Conservation (phyloP, 495 filamentous ascomycete species). For the Penicillium nucicola region DNA sequence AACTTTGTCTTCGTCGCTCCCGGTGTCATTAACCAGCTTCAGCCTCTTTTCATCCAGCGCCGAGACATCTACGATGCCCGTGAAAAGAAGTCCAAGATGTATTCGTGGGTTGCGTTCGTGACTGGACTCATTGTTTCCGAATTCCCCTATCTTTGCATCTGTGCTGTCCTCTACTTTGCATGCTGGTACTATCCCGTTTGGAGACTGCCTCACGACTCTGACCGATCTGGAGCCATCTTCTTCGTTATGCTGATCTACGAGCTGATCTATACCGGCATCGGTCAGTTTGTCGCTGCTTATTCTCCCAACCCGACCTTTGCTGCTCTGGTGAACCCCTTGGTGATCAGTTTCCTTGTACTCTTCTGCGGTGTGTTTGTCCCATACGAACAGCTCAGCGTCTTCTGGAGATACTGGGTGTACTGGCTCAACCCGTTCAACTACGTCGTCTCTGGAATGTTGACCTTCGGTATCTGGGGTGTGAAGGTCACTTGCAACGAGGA, state of each 20-base stretch:
- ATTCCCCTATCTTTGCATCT: constrained; percentile 49
- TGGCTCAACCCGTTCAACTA: constrained; percentile 70
- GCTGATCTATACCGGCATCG: constrained; percentile 55
- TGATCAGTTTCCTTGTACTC: constrained; percentile 51
- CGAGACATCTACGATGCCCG: constrained; percentile 51
- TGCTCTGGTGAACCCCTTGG: constrained; percentile 52
- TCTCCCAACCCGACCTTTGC: constrained; percentile 53
- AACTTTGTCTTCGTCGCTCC: constrained; percentile 48
- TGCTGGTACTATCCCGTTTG: constrained; percentile 51
- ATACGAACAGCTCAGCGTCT: constrained; percentile 46
- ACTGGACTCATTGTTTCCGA: constrained; percentile 49
- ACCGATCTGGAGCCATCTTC: constrained; percentile 50
- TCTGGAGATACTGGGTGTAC: constrained; percentile 77
- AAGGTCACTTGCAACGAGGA: constrained; percentile 52
- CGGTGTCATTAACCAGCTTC: constrained; percentile 50
- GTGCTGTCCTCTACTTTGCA: constrained; percentile 45
- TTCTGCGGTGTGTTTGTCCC: constrained; percentile 49
- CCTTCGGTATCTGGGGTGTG: constrained; percentile 55
- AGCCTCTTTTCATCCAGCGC: constrained; percentile 51
- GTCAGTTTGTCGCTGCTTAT: constrained; percentile 58
- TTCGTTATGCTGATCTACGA: constrained; percentile 55
- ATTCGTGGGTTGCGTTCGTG: constrained; percentile 53
- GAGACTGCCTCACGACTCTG: constrained; percentile 28
- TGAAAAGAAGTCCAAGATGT: constrained; percentile 52
- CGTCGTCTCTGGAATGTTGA: constrained; percentile 58